Evolutionary conservation across 805 yeast genomes (phyloP).

Genomic region (Kluyveromyces aestuarii): DNA sequence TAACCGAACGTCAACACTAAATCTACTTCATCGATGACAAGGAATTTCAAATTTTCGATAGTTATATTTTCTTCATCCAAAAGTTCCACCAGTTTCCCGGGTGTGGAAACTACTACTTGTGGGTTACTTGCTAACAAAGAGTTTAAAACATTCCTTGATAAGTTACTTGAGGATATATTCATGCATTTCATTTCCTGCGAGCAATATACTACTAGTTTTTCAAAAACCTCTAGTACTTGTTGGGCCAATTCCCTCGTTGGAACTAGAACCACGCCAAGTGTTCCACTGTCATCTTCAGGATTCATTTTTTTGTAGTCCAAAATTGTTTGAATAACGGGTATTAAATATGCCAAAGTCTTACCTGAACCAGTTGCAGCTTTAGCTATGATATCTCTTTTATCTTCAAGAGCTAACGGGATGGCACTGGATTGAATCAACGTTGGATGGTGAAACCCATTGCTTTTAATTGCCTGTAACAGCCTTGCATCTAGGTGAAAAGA

Average conservation of each 20-base stretch:
- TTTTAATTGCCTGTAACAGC: conserved; percentile 72
- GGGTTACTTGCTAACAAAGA: conserved; percentile 69
- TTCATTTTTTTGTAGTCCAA: conserved; percentile 34
- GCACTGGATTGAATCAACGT: conserved; percentile 86
- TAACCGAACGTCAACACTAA: conserved; percentile 84
- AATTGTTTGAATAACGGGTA: conserved; percentile 79
- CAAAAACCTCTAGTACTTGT: conserved; percentile 69
- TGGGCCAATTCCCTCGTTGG: conserved; percentile 89
- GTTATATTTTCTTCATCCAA: conserved; percentile 44
- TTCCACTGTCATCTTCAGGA: conserved; percentile 14
- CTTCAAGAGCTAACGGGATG: conserved; percentile 85
- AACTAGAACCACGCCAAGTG: conserved; percentile 64
- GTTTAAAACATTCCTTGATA: conserved; percentile 60
- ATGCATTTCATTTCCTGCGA: conserved; percentile 53
- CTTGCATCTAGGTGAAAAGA: conserved; percentile 76
- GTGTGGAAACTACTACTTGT: conserved; percentile 79
- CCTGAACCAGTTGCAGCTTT: conserved; percentile 95
- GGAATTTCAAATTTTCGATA: conserved; percentile 48
- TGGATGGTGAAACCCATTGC: conserved; percentile 74
- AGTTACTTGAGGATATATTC: conserved; percentile 51
- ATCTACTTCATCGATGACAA: conserved; percentile 95
- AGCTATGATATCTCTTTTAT: conserved; percentile 86
- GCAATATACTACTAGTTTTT: conserved; percentile 61
- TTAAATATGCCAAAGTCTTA: conserved; percentile 82
- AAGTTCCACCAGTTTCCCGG: conserved; percentile 57